Evolutionary conservation across 2,329 filamentous ascomycete genomes (phyloP).

Genomic region (Aspergillus felis): DNA sequence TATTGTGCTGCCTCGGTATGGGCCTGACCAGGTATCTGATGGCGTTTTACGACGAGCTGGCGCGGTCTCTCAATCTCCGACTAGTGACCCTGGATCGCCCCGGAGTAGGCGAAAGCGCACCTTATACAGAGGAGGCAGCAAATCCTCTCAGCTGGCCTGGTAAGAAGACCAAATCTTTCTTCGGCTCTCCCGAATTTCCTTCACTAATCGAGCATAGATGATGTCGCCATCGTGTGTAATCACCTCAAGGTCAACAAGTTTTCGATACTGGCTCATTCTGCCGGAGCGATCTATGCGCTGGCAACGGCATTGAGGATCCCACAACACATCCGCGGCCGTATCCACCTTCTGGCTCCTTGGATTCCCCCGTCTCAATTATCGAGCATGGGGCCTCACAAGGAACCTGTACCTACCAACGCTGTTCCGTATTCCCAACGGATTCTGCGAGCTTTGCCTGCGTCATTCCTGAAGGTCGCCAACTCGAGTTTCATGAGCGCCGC

Average conservation of each 20-base stretch:
- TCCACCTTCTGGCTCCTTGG: slow-evolving; percentile 86
- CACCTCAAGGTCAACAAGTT: slow-evolving; percentile 90
- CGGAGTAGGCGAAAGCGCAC: slow-evolving; percentile 86
- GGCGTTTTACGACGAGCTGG: slow-evolving; percentile 95
- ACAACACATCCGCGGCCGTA: slow-evolving; percentile 87
- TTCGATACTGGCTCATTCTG: slow-evolving; percentile 91
- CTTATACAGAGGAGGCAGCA: slow-evolving; percentile 74
- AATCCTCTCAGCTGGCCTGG: slow-evolving; percentile 93
- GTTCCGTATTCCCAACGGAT: slow-evolving; percentile 91
- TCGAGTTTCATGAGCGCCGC: slow-evolving; percentile 93
- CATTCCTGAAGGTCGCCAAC: slow-evolving; percentile 89
- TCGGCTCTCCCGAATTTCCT: not conserved
- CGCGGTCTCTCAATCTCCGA: slow-evolving; percentile 78
- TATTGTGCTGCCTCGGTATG: slow-evolving; percentile 98
- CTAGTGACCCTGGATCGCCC: slow-evolving; percentile 92
- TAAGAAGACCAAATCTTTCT: slow-evolving; percentile 43
- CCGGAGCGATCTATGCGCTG: slow-evolving; percentile 94
- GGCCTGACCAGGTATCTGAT: slow-evolving; percentile 92
- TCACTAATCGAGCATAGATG: slow-evolving; percentile 46
- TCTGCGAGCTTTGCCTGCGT: slow-evolving; percentile 81
- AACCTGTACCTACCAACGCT: slow-evolving; percentile 73
- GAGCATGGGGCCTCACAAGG: slow-evolving; percentile 68
- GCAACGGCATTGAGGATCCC: slow-evolving; percentile 94
- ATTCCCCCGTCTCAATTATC: slow-evolving; percentile 94
- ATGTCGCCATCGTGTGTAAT: slow-evolving; percentile 92